Conservation (phyloP, 1,139 yeast species). For the Nakaseomyces nivariensis region DNA sequence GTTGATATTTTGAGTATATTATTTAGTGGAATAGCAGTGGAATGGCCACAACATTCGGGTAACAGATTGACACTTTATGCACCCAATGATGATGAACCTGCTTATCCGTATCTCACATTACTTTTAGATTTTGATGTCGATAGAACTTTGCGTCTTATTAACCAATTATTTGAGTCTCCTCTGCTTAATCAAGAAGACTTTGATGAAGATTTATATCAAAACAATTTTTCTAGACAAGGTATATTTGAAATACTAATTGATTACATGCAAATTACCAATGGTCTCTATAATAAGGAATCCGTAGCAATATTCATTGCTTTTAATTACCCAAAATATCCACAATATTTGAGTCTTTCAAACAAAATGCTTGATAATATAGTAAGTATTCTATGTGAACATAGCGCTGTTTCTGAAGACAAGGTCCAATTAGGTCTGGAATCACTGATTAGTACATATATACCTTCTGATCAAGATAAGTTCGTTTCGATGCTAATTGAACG, state of each 20-base stretch:
- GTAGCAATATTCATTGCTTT: constrained; percentile 63
- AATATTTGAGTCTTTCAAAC: constrained; percentile 63
- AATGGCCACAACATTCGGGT: constrained; percentile 36
- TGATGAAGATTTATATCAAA: neutral
- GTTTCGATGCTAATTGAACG: constrained; percentile 45
- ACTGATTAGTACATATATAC: constrained; percentile 51
- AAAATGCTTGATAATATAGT: constrained; percentile 41
- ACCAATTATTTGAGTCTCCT: constrained; percentile 26
- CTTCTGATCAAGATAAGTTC: constrained; percentile 38
- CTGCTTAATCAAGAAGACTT: constrained; percentile 20
- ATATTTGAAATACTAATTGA: constrained; percentile 26
- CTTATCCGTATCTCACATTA: constrained; percentile 30
- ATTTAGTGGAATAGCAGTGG: constrained; percentile 41
- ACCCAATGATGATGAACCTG: constrained; percentile 22
- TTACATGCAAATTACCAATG: constrained; percentile 10
- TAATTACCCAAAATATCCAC: constrained; percentile 71
- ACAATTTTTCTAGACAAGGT: constrained; percentile 23
- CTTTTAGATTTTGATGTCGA: constrained; percentile 17
- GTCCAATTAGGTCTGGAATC: constrained; percentile 66
- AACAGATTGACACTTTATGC: constrained; percentile 16
- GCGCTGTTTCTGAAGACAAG: constrained; percentile 25
- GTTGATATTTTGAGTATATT: constrained; percentile 42
- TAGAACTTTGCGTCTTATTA: constrained; percentile 19
- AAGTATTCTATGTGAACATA: constrained; percentile 37
- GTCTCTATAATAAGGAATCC: constrained; percentile 25